Conservation (phyloP, 1,139 yeast genomes). For the Debaryomyces coudertii region DNA sequence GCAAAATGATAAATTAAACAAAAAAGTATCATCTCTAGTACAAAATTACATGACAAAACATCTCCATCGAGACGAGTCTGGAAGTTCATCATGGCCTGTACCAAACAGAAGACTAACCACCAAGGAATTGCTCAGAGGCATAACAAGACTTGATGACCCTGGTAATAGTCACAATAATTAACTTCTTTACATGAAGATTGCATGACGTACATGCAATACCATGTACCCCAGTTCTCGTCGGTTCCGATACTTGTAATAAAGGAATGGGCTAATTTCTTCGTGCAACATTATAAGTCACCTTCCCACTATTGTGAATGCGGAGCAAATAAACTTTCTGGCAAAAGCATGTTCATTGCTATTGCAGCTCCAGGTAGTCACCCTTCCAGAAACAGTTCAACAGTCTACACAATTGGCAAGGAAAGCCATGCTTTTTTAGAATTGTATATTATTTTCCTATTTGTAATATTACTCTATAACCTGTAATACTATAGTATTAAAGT, state of each 20-base stretch:
- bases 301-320: not conserved
- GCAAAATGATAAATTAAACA: slow-evolving; percentile 20
- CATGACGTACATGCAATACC: not conserved
- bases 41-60: slow-evolving; percentile 23
- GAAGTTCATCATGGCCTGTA: slow-evolving; percentile 21
- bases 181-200: not conserved
- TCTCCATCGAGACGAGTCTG: slow-evolving; percentile 14
- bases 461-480: slow-evolving; percentile 5
- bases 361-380: not conserved
- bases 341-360: not conserved
- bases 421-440: slow-evolving; percentile 6
- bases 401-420: not conserved
- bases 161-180: not conserved
- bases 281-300: not conserved
- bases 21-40: slow-evolving; percentile 23
- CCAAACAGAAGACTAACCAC: slow-evolving; percentile 22
- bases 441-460: slow-evolving; percentile 6
- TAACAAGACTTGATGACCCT: slow-evolving; percentile 21
- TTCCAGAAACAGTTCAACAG: slow-evolving; percentile 4
- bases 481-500: slow-evolving; percentile 5
- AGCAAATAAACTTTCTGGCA: not conserved
- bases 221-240: not conserved
- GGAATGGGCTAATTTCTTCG: not conserved
- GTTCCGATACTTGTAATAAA: not conserved
- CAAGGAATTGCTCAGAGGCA: slow-evolving; percentile 25